Conservation (phyloP, 805 yeast species). For the Lipomyces japonicus region DNA sequence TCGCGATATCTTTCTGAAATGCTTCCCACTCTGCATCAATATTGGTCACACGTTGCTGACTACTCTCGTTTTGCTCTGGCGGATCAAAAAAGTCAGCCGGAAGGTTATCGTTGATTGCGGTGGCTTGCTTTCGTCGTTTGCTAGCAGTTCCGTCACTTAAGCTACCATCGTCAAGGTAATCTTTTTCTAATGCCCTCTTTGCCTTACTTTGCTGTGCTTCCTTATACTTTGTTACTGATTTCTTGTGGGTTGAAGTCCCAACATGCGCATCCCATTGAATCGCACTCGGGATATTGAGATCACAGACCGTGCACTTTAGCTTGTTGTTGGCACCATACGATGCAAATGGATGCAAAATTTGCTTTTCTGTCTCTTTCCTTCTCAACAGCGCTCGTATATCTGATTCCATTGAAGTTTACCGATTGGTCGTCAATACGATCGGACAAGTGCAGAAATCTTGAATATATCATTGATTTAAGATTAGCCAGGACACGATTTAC, state of each 20-base stretch:
- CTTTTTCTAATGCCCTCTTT: conserved; percentile 10
- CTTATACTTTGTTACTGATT: conserved; percentile 3
- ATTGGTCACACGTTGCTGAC: too few species aligned
- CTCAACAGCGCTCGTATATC: too few species aligned
- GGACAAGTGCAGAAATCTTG: too few species aligned
- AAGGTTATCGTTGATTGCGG: conserved; percentile 3
- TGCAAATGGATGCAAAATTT: conserved; percentile 13
- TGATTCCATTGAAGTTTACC: too few species aligned
- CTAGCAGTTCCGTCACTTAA: neutral
- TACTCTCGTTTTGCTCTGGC: neutral
- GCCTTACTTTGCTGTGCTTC: conserved; percentile 15
- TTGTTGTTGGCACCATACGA: conserved; percentile 3
- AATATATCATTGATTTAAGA: too few species aligned
- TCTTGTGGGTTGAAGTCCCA: conserved; percentile 16
- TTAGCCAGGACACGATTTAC: neutral
- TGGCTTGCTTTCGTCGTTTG: neutral
- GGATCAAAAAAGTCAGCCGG: conserved; percentile 2
- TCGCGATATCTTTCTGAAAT: conserved; percentile 24
- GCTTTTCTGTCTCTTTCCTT: neutral
- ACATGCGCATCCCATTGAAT: conserved; percentile 11
- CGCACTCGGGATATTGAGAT: conserved; percentile 5
- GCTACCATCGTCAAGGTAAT: too few species aligned
- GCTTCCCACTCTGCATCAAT: conserved; percentile 28
- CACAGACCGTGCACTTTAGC: conserved; percentile 16
- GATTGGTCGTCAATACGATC: too few species aligned